phyloP scores from a whole-genome alignment of 164 flowering plant genomes.

The Sextonia rubra region DNA sequence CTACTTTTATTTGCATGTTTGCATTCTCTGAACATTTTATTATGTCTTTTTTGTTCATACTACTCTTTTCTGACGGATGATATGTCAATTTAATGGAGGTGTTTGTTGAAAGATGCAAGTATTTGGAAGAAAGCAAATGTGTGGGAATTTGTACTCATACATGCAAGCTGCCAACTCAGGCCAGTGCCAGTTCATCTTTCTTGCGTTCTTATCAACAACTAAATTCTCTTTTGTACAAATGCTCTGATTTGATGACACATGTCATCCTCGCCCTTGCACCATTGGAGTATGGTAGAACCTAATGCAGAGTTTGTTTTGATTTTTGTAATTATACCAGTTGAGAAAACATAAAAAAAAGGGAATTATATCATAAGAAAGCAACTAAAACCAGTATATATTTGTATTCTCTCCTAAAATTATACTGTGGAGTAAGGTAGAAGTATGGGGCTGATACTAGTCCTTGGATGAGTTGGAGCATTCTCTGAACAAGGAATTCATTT shows the following conservation, averaged over 20 bases:
- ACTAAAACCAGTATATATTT: no score
- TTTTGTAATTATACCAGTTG: no score
- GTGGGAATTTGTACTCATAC: conserved; percentile 82
- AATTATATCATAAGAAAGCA: no score
- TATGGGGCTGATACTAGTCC: no score
- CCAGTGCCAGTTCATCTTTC: conserved; percentile 15
- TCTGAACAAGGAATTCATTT: no score
- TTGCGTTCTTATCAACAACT: neutral
- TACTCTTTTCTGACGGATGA: neutral
- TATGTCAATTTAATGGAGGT: conserved; percentile 39
- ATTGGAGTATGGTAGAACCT: neutral
- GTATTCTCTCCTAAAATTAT: no score
- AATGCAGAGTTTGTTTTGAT: no score
- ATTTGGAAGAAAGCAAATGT: conserved; percentile 92
- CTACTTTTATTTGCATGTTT: neutral
- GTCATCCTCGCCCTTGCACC: neutral
- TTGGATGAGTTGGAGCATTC: no score
- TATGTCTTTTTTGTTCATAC: neutral
- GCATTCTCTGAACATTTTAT: neutral
- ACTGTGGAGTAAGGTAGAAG: no score
- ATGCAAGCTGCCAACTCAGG: conserved; percentile 97
- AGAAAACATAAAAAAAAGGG: no score
- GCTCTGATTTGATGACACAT: neutral
- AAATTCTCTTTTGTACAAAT: neutral
- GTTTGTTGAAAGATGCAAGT: conserved; percentile 87